Evolutionary conservation across 352 stramenopile species (phyloP).

Genomic region (Phytophthora colocasiae): DNA sequence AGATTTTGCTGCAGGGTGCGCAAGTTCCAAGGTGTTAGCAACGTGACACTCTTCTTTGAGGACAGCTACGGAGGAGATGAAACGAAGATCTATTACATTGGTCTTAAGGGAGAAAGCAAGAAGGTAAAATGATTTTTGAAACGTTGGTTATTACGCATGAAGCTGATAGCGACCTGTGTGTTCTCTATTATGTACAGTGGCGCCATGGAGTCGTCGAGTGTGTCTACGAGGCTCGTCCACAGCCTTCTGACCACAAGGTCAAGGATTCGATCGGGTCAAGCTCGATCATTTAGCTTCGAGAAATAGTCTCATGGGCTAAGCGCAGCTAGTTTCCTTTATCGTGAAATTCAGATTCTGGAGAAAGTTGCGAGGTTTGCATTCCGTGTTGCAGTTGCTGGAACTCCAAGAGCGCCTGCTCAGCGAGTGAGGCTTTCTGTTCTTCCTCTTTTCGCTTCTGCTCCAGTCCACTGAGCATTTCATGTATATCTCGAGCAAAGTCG

Average conservation of each 20-base stretch:
- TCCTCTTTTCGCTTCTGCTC: constrained; percentile 66
- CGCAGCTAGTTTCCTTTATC: constrained; percentile 3
- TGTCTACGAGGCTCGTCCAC: constrained; percentile 83
- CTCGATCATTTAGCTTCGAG: constrained; percentile 54
- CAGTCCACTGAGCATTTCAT: constrained; percentile 65
- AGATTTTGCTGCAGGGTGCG: constrained; percentile 57
- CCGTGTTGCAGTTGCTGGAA: constrained; percentile 62
- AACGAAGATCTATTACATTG: constrained; percentile 88
- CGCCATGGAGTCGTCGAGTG: constrained; percentile 85
- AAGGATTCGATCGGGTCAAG: constrained; percentile 53
- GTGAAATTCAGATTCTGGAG: constrained; percentile 27
- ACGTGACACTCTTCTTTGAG: constrained; percentile 81
- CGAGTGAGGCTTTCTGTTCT: constrained; percentile 60
- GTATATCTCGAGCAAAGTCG: constrained; percentile 63
- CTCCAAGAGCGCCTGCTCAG: constrained; percentile 56
- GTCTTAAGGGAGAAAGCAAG: constrained; percentile 87
- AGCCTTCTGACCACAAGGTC: constrained; percentile 83
- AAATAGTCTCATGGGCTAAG: constrained; percentile 10
- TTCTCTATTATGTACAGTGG: constrained; percentile 58
- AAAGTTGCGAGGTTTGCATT: constrained; percentile 35
- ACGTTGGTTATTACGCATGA: background rate
- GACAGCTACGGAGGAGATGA: constrained; percentile 78
- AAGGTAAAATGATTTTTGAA: constrained; percentile 51
- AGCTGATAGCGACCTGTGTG: constrained; percentile 13
- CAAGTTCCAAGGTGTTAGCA: constrained; percentile 90